Conservation (phyloP, 176 grass and related monocot genomes). For the Phoenix roebelenii region DNA sequence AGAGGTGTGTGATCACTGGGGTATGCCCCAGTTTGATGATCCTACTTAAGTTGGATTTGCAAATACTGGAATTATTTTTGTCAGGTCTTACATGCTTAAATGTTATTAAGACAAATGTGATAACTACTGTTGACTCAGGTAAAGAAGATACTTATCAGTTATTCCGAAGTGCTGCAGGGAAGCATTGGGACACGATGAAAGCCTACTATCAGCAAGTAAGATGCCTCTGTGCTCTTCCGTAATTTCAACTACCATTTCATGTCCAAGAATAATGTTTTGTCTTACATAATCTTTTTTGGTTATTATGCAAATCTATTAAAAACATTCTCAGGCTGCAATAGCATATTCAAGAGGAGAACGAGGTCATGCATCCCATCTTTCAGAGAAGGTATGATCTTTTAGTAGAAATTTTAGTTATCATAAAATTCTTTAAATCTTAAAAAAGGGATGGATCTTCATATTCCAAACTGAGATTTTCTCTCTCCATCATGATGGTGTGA, state of each 20-base stretch:
- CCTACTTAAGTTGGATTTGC: no score
- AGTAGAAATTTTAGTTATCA: no score
- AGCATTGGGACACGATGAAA: conserved; percentile 72
- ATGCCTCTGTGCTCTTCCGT: background rate
- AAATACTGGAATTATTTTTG: no score
- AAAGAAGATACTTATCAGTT: conserved; percentile 58
- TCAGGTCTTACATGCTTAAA: no score
- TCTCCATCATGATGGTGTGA: no score
- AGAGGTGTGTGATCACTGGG: no score
- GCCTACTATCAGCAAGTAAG: conserved; percentile 72
- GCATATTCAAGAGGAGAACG: conserved; percentile 80
- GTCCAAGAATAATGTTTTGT: background rate
- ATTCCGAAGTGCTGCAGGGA: conserved; percentile 36
- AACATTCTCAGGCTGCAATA: conserved; percentile 43
- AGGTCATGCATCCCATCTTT: conserved; percentile 63
- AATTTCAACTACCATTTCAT: no score
- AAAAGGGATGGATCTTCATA: no score
- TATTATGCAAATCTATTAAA: conserved; percentile 12
- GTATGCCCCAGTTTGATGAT: no score
- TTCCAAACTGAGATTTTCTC: no score
- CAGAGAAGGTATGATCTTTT: conserved; percentile 51
- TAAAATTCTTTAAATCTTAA: no score
- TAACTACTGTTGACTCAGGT: conserved; percentile 26
- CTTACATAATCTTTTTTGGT: conserved; percentile 22
- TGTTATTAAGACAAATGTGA: conserved; percentile 17